A percentile compares a stretch with the other conserved stretches of the same genome.
Evolutionary conservation across 2,329 filamentous ascomycete genomes (phyloP).

Genomic region (Pezicula carpinea): DNA sequence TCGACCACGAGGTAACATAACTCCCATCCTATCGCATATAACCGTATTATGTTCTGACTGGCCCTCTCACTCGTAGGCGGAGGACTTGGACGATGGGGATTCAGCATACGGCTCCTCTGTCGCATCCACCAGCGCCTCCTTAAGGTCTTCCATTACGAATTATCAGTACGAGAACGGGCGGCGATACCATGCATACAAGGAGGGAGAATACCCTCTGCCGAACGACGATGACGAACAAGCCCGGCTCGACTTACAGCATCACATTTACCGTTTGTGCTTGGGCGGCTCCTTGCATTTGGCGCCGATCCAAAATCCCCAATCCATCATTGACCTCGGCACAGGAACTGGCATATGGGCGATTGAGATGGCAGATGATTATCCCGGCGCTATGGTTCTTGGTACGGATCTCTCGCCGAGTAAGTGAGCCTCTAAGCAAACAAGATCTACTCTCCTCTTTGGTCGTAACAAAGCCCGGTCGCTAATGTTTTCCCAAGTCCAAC

Average conservation of each 20-base stretch:
- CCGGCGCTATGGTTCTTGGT: slow-evolving; percentile 18
- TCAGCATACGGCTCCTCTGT: neutral
- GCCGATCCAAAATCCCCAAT: slow-evolving; percentile 21
- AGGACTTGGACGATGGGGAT: neutral
- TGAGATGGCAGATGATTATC: slow-evolving; percentile 16
- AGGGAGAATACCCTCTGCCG: slow-evolving; percentile 28
- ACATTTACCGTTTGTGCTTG: slow-evolving; percentile 7
- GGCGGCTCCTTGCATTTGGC: slow-evolving; percentile 7
- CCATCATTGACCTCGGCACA: slow-evolving; percentile 32
- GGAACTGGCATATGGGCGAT: slow-evolving; percentile 34
- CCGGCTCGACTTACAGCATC: slow-evolving; percentile 8
- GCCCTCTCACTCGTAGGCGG: no score
- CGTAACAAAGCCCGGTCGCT: no score
- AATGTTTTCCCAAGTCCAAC: no score
- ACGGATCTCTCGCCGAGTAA: slow-evolving; percentile 22
- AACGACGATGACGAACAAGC: slow-evolving; percentile 6
- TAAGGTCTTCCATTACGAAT: neutral
- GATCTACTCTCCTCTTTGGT: no score
- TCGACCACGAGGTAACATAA: no score
- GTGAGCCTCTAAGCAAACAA: no score
- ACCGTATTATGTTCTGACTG: no score
- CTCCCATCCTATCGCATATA: no score
- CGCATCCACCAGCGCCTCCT: neutral
- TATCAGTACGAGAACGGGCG: neutral
- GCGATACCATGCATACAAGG: no score